Conservation (phyloP, 2,329 filamentous ascomycete species). For the Onygena corvina region DNA sequence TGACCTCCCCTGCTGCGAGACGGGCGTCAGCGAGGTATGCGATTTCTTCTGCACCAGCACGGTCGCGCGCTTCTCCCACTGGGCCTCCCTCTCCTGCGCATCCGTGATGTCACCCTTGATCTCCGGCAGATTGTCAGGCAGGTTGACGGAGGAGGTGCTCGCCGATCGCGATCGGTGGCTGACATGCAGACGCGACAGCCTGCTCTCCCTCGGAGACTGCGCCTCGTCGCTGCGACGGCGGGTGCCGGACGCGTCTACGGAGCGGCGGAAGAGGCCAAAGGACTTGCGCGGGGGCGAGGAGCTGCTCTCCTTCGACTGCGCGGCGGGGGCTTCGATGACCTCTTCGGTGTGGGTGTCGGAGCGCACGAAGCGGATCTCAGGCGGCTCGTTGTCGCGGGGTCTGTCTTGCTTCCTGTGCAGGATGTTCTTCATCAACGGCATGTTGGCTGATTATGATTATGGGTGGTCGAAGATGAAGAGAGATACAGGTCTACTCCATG, state of each 20-base stretch:
- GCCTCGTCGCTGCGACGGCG: background rate
- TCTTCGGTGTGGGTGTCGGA: conserved; percentile 73
- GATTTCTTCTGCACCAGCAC: conserved; percentile 54
- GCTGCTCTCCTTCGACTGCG: conserved; percentile 10
- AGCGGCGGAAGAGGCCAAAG: conserved; percentile 27
- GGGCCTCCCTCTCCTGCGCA: conserved; percentile 49
- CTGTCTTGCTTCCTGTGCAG: conserved; percentile 51
- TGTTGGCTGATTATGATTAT: conserved; percentile 25
- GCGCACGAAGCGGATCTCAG: conserved; percentile 72
- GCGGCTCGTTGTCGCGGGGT: conserved; percentile 25
- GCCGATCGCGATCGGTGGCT: conserved; percentile 38
- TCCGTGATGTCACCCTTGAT: conserved; percentile 45
- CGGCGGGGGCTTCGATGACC: conserved; percentile 56
- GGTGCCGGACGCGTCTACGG: conserved; percentile 14
- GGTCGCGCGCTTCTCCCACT: conserved; percentile 93
- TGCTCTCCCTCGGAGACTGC: conserved; percentile 16
- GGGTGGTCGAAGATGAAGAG: no score
- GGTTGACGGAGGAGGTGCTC: conserved; percentile 53
- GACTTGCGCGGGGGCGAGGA: conserved; percentile 18
- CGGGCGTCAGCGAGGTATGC: conserved; percentile 3
- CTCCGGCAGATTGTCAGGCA: conserved; percentile 68
- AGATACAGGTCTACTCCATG: background rate
- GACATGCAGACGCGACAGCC: conserved; percentile 59
- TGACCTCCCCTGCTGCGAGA: conserved; percentile 10
- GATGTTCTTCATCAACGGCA: conserved; percentile 46